Percentiles rank a stretch among this genome's conserved stretches.
Evolutionary conservation across 2,329 filamentous ascomycete genomes (phyloP).

Genomic region (Sclerotinia minor): DNA sequence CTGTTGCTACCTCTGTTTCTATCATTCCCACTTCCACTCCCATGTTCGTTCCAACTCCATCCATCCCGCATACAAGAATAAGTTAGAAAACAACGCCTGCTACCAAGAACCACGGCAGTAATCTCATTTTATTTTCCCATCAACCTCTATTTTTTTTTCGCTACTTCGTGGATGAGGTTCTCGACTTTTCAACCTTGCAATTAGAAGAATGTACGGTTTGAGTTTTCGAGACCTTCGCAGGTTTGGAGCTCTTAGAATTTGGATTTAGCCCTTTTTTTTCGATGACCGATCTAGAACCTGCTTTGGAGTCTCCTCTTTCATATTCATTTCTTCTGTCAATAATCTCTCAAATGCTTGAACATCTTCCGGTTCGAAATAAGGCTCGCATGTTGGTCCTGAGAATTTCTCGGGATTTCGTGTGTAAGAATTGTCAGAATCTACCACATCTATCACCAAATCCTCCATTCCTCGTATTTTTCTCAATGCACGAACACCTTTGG

Average conservation of each 20-base stretch:
- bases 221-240: neutral
- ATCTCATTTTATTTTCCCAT: neutral
- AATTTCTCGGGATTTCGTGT: neutral
- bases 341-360: neutral
- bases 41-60: too few relatives aligned
- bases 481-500: neutral
- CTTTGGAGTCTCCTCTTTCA: neutral
- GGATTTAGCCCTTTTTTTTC: neutral
- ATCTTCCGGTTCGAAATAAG: constrained; percentile 2
- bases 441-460: constrained; percentile 3
- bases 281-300: neutral
- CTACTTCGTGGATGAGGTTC: neutral
- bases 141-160: neutral
- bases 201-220: neutral
- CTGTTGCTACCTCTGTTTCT: too few relatives aligned
- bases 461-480: constrained; percentile 11
- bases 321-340: constrained; percentile 6
- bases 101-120: neutral
- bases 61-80: too few relatives aligned
- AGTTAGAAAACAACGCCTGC: neutral
- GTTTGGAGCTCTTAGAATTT: neutral
- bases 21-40: too few relatives aligned
- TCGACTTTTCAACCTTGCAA: neutral
- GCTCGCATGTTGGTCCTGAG: neutral
- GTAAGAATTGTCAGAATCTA: neutral